Evolutionary conservation across 345 rosid species (phyloP).

Genomic region (Cardiospermum halicacabum): DNA sequence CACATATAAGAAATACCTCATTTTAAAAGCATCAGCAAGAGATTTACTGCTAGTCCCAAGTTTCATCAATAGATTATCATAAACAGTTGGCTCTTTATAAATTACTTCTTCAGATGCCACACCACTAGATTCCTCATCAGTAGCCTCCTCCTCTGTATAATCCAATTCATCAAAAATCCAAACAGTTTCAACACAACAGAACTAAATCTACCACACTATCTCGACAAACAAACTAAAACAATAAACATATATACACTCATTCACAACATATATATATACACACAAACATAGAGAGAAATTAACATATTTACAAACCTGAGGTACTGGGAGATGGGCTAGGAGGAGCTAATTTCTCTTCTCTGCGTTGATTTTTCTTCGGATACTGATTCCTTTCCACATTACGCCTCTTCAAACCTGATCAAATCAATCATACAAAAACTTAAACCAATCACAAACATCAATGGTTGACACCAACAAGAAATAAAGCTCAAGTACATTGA

Average conservation of each 20-base stretch:
- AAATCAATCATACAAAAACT: background rate
- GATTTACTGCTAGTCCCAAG: conserved; percentile 44
- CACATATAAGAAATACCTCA: conserved; percentile 33
- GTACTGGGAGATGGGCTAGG: conserved; percentile 24
- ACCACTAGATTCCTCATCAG: conserved; percentile 22
- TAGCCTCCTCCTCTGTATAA: conserved; percentile 30
- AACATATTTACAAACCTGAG: conserved; percentile 27
- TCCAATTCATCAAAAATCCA: conserved; percentile 6
- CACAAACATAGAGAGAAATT: too few relatives aligned
- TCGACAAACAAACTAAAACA: background rate
- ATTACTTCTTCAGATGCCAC: conserved; percentile 26
- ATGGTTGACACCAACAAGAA: background rate
- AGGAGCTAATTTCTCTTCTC: conserved; percentile 21
- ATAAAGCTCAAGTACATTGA: background rate
- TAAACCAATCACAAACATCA: background rate
- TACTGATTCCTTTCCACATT: conserved; percentile 21
- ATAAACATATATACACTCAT: background rate
- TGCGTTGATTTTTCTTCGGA: conserved; percentile 26
- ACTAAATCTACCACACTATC: background rate
- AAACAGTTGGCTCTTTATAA: conserved; percentile 39
- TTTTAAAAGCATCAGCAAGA: conserved; percentile 39
- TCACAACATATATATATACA: background rate
- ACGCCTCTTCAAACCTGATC: conserved; percentile 37
- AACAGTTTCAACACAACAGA: conserved; percentile 5
- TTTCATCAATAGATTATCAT: conserved; percentile 41